Base-by-base conservation (phyloP, 495 filamentous ascomycete genomes). In the Lichenothelia convexa region DNA sequence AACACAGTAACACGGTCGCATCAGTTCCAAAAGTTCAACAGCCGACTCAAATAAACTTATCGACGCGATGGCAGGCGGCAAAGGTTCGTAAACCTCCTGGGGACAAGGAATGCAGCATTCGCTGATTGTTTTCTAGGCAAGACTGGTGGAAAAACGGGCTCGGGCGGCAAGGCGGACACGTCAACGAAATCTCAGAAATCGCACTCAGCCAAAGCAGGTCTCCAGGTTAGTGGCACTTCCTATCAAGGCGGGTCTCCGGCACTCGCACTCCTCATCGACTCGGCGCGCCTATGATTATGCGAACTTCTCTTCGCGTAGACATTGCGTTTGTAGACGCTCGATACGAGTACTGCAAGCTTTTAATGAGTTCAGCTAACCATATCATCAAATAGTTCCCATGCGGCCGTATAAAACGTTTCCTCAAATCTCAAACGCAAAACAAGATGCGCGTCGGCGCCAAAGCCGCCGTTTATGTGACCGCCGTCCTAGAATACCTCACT, bases 381-480 rank as follows among this genome's bases (percentile, higher is more conserved):
- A 9, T 1, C 3, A 8, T 31, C 22, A 19, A 21, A 41, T 55
- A 97, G 91, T 97, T 97, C 64, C 89, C 89, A 27, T 97, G 89
- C 56, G 89, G 89, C 62, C 91, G 89, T 78, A 86, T 97, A 54
- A 97, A 97, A 76, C 86, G 89, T 64, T 93, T 94, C 67, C 66
- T 97, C 54, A 94, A 94, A 71, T 89, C 89, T 60, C 93, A 93
- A 63, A 95, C 89, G 18, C 89, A 94, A 50, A 91, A 93, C 62
- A 95, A 95, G 70, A 95, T 94, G 84, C 87, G 89, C 64, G 91
- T 97, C 46, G 91, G 89, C 49, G 89, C 89, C 47, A 97, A 97
- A 67, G 89, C 89, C 40, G 84, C 89, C 38, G 89, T 97, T 53
- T 97, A 97, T 58, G 86, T 97, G 42, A 95, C 89, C 32, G 89